phyloP scores from a whole-genome alignment of 169 alveolate genomes.

The Eimeria praecox region DNA sequence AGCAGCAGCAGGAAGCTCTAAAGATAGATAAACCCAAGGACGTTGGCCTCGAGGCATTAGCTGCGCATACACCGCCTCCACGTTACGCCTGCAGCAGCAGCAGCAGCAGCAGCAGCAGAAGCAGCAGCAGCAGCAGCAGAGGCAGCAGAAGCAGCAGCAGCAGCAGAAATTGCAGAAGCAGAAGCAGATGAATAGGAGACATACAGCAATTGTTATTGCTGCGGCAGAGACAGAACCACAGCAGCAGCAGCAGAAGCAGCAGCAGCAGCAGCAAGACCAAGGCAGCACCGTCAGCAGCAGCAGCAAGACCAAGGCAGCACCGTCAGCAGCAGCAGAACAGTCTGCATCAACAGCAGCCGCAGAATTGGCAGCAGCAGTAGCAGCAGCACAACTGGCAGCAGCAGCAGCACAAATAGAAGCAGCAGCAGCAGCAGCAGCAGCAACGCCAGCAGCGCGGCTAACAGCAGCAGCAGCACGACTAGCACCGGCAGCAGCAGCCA shows the following conservation, averaged over 20 bases:
- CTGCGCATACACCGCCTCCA: conserved; percentile 86
- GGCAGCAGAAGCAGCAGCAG: neutral
- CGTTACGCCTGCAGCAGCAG: conserved; percentile 55
- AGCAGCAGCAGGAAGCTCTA: conserved; percentile 94
- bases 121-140: neutral
- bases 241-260: neutral
- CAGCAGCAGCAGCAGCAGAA: conserved; percentile 32
- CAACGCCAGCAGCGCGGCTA: neutral
- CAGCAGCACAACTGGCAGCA: too few species aligned
- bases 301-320: too few species aligned
- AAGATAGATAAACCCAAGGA: conserved; percentile 95
- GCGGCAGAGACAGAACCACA: neutral
- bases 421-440: neutral
- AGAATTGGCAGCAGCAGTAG: neutral
- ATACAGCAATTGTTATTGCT: neutral
- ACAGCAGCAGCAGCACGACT: too few species aligned
- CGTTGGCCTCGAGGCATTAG: conserved; percentile 87
- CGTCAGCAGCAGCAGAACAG: too few species aligned
- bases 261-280: neutral
- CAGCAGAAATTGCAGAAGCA: conserved; percentile 5
- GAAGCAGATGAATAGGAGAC: too few species aligned
- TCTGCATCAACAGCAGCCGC: neutral
- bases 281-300: too few species aligned
- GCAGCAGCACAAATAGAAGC: too few species aligned
- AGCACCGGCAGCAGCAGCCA: too few species aligned